phyloP scores from a whole-genome alignment of 371 early-diverging fungal species.

The Actinomortierella wolfii region DNA sequence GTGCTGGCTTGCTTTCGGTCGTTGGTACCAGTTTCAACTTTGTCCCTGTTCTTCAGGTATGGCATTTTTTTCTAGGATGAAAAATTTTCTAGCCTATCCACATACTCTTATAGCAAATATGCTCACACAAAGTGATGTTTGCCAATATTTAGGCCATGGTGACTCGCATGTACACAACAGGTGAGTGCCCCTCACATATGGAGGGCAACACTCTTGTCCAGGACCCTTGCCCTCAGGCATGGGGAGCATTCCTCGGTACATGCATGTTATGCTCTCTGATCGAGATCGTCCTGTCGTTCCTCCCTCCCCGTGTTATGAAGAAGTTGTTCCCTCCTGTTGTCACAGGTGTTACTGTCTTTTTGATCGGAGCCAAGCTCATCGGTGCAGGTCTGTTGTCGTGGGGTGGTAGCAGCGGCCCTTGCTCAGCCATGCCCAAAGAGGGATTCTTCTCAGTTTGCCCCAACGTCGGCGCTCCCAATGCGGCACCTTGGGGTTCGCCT shows the following conservation, averaged over 20 bases:
- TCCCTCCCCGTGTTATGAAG: constrained; percentile 55
- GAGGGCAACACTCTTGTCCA: constrained; percentile 27
- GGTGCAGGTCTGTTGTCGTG: constrained; percentile 53
- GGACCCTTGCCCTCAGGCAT: constrained; percentile 58
- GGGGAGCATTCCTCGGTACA: constrained; percentile 63
- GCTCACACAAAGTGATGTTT: no score
- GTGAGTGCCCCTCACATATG: constrained; percentile 46
- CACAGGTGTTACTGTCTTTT: constrained; percentile 53
- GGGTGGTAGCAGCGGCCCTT: constrained; percentile 56
- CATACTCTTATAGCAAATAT: no score
- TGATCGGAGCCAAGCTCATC: constrained; percentile 56
- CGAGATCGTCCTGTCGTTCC: constrained; percentile 51
- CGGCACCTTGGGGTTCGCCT: constrained; percentile 58
- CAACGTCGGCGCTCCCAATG: constrained; percentile 52
- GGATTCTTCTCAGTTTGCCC: constrained; percentile 45
- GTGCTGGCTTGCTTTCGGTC: constrained; percentile 47
- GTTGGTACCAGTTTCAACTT: constrained; percentile 43
- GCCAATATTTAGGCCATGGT: constrained; percentile 48
- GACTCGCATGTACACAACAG: constrained; percentile 45
- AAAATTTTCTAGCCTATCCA: no score
- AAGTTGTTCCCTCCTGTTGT: constrained; percentile 60
- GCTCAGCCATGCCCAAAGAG: constrained; percentile 35
- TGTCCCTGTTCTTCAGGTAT: constrained; percentile 32
- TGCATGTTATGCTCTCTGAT: constrained; percentile 55
- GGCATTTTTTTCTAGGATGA: no score